Base-by-base conservation (phyloP, 164 flowering plant species). In the Nymphaea thermarum region DNA sequence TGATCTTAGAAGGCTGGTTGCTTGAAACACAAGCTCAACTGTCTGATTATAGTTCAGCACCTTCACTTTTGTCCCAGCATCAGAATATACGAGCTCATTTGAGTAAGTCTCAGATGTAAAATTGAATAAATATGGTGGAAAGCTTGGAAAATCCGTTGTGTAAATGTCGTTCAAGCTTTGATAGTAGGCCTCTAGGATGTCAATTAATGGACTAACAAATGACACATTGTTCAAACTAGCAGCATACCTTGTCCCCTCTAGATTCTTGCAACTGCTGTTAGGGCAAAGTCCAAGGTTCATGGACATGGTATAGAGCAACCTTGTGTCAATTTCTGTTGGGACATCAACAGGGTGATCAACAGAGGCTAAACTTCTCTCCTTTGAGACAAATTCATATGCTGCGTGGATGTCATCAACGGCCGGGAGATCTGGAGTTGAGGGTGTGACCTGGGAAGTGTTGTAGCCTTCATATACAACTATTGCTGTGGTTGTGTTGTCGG, bases 401-500 rank as follows among this genome's bases (percentile, higher is more conserved):
- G 77, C 69, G 4, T n/a, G n/a, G n/a, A n/a, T n/a, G n/a, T 66
- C 65, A 41, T 71, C 65, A 17, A n/a, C n/a, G 36, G 11, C 3
- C 4, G 78, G 78, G 44, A 75, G 63, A 2, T 16, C 5, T 12
- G 73, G 77, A 18, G 45, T 1, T 61, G 63, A 64, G 55, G 25
- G 6, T 15, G 75, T 69, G 42, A 68, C 14, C 12, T 43, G 16
- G 5, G 63, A 61, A 25, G 5, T 3, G 65, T 65, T 17, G 11
- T 64, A 12, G 10, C 42, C 10, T 5, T 16, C 8, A 42, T 70
- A 70, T 10, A 53, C 43, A 3, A 69, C n/a, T 11, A 72, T 59
- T 4, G 78, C 80, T 8, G 80, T 75, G 57, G 78, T 55, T 2
- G 74, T 78, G 2, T 73, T 67, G 76, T 77, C 75, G 45, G 71